Conservation (phyloP, 257 asterid genomes). For the Solanum bulbocastanum region DNA sequence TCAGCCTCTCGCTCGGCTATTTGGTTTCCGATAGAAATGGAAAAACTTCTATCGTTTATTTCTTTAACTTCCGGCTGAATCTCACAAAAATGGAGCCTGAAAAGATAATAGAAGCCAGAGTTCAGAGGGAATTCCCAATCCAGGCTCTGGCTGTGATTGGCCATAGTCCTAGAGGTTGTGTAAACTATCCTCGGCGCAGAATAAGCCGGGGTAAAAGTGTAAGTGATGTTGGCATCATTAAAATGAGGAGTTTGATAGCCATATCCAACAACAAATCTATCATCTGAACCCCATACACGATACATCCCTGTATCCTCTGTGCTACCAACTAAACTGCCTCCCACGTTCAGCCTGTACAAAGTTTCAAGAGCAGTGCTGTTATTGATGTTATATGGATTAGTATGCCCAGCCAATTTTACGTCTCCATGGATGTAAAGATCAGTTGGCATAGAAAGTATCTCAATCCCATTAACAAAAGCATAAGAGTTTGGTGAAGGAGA, state of each 20-base stretch:
- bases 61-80: background rate
- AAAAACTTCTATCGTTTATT: constrained; percentile 12
- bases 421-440: constrained; percentile 24
- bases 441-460: constrained; percentile 39
- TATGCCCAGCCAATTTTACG: background rate
- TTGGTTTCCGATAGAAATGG: constrained; percentile 5
- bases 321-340: background rate
- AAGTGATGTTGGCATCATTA: background rate
- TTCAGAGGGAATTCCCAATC: constrained; percentile 40
- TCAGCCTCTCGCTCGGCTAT: constrained; percentile 9
- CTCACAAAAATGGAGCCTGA: constrained; percentile 55
- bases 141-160: background rate
- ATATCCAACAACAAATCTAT: background rate
- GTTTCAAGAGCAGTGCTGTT: constrained; percentile 28
- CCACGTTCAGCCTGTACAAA: constrained; percentile 43
- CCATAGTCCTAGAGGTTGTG: constrained; percentile 14
- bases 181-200: constrained; percentile 42
- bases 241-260: background rate
- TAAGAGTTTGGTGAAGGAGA: constrained; percentile 22
- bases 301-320: constrained; percentile 41
- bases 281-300: constrained; percentile 33
- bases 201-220: constrained; percentile 23
- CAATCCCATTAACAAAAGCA: constrained; percentile 58
- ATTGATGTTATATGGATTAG: background rate
- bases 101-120: constrained; percentile 36